Evolutionary conservation across 2,329 filamentous ascomycete genomes (phyloP).

Genomic region (Colletotrichum gloeosporioides): DNA sequence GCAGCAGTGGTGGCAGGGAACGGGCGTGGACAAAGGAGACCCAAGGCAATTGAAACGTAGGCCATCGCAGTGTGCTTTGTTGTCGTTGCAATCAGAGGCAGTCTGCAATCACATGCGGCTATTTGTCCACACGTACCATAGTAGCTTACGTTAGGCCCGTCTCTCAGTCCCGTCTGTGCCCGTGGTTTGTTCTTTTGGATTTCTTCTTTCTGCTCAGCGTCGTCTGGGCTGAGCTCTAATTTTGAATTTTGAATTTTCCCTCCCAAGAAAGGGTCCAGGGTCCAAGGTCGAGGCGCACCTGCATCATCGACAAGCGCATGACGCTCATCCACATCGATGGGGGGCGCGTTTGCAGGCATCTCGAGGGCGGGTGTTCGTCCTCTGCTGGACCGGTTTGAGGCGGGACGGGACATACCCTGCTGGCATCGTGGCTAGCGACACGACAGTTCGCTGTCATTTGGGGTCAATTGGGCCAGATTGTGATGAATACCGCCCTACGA

Average conservation of each 20-base stretch:
- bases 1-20: neutral
- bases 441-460: neutral
- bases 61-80: neutral
- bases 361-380: neutral
- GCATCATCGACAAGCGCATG: neutral
- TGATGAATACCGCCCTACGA: neutral
- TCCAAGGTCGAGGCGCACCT: neutral
- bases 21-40: neutral
- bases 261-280: conserved; percentile 1
- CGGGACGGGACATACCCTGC: conserved; percentile 1
- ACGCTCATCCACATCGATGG: neutral
- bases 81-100: neutral
- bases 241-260: neutral
- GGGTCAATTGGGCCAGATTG: neutral
- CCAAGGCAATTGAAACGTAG: neutral
- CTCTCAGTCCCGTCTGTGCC: neutral
- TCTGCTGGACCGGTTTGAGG: conserved; percentile 10
- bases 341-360: neutral
- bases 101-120: neutral
- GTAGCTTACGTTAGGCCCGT: neutral
- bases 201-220: neutral
- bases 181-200: neutral
- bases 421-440: neutral
- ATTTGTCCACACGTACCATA: neutral
- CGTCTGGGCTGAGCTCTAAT: neutral